Conservation (phyloP, 2,329 filamentous ascomycete species). For the Teratosphaeria nubilosa region DNA sequence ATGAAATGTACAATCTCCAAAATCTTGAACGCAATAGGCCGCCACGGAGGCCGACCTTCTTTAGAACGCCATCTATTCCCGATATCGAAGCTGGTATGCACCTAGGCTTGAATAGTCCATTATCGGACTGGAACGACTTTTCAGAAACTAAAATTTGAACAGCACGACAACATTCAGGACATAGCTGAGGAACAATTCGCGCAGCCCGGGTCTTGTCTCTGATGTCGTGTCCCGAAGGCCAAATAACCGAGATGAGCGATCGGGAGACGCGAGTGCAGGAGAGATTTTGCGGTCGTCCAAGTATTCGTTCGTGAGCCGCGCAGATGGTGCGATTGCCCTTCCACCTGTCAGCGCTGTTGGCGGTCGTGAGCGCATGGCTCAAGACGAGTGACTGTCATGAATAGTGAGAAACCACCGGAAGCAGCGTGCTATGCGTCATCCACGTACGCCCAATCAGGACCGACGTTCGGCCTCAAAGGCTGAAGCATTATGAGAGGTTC, state of each 20-base stretch:
- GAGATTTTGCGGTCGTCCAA: too few species aligned
- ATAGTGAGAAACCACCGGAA: too few species aligned
- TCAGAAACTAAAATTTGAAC: not conserved
- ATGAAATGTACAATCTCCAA: constrained; percentile 1
- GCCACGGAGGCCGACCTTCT: not conserved
- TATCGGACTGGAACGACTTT: constrained; percentile 2
- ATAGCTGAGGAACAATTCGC: not conserved
- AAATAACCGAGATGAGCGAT: too few species aligned
- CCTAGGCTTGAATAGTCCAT: not conserved
- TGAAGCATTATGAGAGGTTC: not conserved
- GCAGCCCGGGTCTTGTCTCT: not conserved
- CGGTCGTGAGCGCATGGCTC: too few species aligned
- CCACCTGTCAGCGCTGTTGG: too few species aligned
- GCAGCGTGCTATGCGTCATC: too few species aligned
- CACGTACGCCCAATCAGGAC: not conserved
- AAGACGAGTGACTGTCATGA: too few species aligned
- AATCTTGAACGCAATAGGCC: constrained; percentile 5
- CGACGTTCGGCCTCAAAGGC: not conserved
- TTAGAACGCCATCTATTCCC: not conserved
- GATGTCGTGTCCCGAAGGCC: too few species aligned
- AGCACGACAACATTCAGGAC: not conserved
- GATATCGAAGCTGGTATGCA: not conserved
- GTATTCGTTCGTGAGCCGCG: too few species aligned
- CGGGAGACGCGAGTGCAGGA: not conserved
- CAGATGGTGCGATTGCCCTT: too few species aligned